These are phyloP conservation scores for Urochloa ruziziensis DNA, from an alignment of 176 grass and related monocot genomes.

Conservation along the genomic window DNA sequence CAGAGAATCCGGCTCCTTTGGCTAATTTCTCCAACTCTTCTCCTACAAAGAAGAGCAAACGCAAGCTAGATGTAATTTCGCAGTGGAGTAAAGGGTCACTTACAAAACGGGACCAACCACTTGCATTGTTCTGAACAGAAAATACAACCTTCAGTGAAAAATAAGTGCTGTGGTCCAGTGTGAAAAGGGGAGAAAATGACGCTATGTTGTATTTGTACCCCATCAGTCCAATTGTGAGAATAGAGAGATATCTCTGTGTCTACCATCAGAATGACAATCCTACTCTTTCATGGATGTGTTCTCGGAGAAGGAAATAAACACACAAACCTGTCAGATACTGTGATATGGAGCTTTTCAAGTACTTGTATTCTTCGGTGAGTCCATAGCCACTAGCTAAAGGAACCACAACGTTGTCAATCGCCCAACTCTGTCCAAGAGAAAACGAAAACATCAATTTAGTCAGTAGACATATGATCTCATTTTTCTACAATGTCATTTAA, in stretches of 20 bases:
- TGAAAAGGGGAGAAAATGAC: not conserved
- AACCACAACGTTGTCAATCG: slow-evolving; percentile 86
- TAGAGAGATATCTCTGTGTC: not conserved
- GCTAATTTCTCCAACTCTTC: slow-evolving; percentile 80
- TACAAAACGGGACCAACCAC: not conserved
- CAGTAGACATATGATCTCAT: slow-evolving; percentile 3
- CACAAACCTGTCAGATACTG: slow-evolving; percentile 78
- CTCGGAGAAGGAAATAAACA: not conserved
- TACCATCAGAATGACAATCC: not conserved
- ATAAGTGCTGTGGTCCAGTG: not conserved
- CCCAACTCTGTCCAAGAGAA: slow-evolving; percentile 65
- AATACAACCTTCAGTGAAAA: not conserved
- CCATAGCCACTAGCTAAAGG: slow-evolving; percentile 70
- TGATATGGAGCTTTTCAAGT: slow-evolving; percentile 77
- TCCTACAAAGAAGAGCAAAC: slow-evolving; percentile 32
- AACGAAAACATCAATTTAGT: slow-evolving; percentile 17
- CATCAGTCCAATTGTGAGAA: not conserved
- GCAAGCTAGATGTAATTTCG: not conserved
- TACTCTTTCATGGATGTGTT: not conserved
- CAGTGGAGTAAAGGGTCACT: not conserved
- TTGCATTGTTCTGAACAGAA: not conserved
- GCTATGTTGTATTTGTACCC: not conserved
- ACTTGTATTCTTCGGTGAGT: slow-evolving; percentile 72
- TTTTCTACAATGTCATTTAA: slow-evolving; percentile 1
- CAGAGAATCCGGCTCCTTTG: slow-evolving; percentile 70